Conservation (phyloP, 1,139 yeast species). For the Hyphopichia wangnamkhiaoensis region DNA sequence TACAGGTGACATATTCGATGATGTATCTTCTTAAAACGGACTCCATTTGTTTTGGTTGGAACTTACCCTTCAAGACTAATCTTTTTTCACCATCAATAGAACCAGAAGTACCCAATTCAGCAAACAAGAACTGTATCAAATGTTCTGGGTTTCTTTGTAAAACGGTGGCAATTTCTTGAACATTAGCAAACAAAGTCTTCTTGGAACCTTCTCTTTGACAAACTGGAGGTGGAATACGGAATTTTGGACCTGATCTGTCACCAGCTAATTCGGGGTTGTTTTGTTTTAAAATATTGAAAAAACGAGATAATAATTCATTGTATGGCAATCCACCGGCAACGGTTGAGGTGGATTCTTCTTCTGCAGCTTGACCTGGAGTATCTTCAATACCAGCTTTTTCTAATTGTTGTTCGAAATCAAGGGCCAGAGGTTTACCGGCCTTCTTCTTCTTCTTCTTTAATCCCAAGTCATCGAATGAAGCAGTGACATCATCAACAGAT, state of each 20-base stretch:
- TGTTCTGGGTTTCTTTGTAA: constrained; percentile 97
- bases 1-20: constrained; percentile 96
- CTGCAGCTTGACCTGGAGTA: constrained; percentile 24
- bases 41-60: constrained; percentile 97
- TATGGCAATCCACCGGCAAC: constrained; percentile 68
- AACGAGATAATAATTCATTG: constrained; percentile 75
- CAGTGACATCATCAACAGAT: constrained; percentile 52
- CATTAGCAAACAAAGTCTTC: constrained; percentile 93
- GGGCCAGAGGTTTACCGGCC: constrained; percentile 57
- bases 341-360: constrained; percentile 26
- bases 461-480: constrained; percentile 70
- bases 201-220: constrained; percentile 97
- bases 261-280: constrained; percentile 99
- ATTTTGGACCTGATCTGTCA: constrained; percentile 87
- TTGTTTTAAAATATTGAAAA: constrained; percentile 80
- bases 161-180: constrained; percentile 90
- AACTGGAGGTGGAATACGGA: constrained; percentile 96
- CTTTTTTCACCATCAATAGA: constrained; percentile 98
- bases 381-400: constrained; percentile 86
- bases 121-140: constrained; percentile 92
- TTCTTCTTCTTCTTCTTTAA: constrained; percentile 84
- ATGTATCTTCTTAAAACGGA: constrained; percentile 95
- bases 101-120: constrained; percentile 99
- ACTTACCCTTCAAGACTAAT: constrained; percentile 95
- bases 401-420: constrained; percentile 86